Evolutionary conservation across 164 flowering plant genomes (phyloP).

Genomic region (Umbellularia californica): DNA sequence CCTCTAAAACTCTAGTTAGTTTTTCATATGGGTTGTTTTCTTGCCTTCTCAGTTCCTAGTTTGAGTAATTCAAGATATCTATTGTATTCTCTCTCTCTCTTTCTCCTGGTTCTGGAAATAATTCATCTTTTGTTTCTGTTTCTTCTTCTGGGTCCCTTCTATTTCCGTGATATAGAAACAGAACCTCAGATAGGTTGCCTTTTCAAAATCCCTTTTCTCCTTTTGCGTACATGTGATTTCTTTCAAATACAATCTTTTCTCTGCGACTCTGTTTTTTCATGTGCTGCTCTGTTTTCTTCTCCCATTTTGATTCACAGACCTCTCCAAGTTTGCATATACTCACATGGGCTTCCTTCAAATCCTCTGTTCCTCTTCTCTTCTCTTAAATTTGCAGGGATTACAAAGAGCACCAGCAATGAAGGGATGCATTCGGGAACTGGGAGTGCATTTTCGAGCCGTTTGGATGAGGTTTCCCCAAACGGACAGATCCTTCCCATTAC

Average conservation of each 20-base stretch:
- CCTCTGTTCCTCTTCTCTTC: neutral
- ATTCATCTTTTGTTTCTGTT: neutral
- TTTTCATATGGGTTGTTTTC: too few relatives aligned
- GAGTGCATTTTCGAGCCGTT: neutral
- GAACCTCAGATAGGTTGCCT: too few relatives aligned
- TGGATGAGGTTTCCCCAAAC: constrained; percentile 2
- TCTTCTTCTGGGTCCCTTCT: neutral
- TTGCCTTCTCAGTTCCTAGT: too few relatives aligned
- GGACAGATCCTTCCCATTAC: too few relatives aligned
- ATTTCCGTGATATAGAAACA: neutral
- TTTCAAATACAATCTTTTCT: neutral
- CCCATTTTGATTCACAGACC: neutral
- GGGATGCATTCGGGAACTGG: neutral
- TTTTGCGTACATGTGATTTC: neutral
- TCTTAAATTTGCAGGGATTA: neutral
- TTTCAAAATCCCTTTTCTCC: neutral
- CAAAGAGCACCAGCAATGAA: neutral
- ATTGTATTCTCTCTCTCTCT: too few relatives aligned
- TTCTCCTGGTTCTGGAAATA: neutral
- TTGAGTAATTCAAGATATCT: too few relatives aligned
- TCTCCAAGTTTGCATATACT: neutral
- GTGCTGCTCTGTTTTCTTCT: neutral
- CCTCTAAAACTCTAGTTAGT: too few relatives aligned
- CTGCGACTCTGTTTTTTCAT: neutral
- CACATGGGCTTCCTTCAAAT: neutral